Conservation (phyloP, 768 basidiomycete species). For the Hygrocybe punicea region DNA sequence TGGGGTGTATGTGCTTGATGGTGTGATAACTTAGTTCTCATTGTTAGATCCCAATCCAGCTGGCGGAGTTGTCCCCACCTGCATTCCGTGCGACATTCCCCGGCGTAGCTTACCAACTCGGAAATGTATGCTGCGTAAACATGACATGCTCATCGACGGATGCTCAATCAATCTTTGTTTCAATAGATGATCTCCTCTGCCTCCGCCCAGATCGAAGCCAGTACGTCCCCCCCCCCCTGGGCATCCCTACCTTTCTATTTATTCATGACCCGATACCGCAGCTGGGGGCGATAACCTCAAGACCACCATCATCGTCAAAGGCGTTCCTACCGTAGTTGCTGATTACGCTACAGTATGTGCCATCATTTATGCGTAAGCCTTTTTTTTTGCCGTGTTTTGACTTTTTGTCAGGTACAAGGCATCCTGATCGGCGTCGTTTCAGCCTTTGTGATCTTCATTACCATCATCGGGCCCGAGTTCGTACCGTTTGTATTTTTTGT, state of each 20-base stretch:
- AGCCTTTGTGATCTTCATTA: slow-evolving; percentile 71
- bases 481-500: slow-evolving; percentile 31
- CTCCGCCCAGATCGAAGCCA: slow-evolving; percentile 77
- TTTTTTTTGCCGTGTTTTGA: not conserved
- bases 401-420: slow-evolving; percentile 61
- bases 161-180: not conserved
- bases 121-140: slow-evolving; percentile 63
- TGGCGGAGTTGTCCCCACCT: slow-evolving; percentile 81
- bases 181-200: slow-evolving; percentile 61
- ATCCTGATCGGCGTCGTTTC: slow-evolving; percentile 84
- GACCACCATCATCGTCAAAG: slow-evolving; percentile 48
- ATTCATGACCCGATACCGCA: too few species aligned
- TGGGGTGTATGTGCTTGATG: not conserved
- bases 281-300: slow-evolving; percentile 61
- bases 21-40: slow-evolving; percentile 40
- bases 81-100: slow-evolving; percentile 88
- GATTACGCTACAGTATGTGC: slow-evolving; percentile 57
- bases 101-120: slow-evolving; percentile 80
- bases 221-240: slow-evolving; percentile 31
- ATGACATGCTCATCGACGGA: not conserved
- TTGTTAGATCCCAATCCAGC: slow-evolving; percentile 62
- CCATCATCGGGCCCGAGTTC: slow-evolving; percentile 72
- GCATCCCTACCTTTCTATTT: slow-evolving; percentile 14
- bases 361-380: not conserved
- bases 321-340: slow-evolving; percentile 42